A percentile compares a stretch with the other conserved stretches of the same genome.
Conservation (phyloP, 192 early-diverging fungal genomes). For the Backusella parvicylindrica region DNA sequence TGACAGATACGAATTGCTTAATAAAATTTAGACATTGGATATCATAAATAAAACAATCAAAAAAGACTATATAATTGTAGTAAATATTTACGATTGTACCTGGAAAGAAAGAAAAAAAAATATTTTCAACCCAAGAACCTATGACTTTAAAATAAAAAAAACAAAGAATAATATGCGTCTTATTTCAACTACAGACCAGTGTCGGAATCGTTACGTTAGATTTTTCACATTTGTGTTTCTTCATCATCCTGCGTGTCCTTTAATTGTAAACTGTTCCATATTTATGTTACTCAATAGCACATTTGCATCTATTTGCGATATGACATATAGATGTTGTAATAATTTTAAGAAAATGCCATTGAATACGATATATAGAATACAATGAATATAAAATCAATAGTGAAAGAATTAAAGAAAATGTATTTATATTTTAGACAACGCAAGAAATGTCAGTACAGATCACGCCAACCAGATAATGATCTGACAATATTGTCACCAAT, state of each 20-base stretch:
- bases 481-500: neutral
- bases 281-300: neutral
- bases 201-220: neutral
- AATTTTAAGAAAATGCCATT: no score
- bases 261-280: neutral
- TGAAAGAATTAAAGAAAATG: neutral
- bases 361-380: neutral
- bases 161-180: no score
- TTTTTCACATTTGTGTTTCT: neutral
- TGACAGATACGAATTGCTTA: no score
- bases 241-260: neutral
- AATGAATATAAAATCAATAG: neutral
- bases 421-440: neutral
- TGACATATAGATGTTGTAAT: no score
- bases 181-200: neutral
- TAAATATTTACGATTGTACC: no score
- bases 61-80: no score
- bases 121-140: no score
- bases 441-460: neutral
- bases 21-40: no score
- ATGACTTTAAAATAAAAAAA: no score
- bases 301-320: neutral
- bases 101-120: no score
- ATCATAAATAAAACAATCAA: no score
- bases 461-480: neutral